These are phyloP conservation scores for Kluyveromyces siamensis DNA, from an alignment of 805 yeast genomes.

Conservation along the genomic window DNA sequence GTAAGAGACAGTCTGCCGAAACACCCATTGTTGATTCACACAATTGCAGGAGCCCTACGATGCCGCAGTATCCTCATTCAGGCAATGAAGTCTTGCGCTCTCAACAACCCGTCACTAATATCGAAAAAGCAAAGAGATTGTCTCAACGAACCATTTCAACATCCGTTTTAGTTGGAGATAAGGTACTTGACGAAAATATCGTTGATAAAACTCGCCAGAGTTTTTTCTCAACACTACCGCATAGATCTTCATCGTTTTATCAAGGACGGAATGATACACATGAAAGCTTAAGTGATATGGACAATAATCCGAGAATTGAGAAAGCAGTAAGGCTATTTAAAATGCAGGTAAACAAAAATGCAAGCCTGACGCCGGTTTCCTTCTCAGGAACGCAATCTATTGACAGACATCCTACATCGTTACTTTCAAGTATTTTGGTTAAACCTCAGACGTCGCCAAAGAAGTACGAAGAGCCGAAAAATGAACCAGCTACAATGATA, in stretches of 20 bases:
- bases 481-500: slow-evolving; percentile 1
- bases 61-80: background rate
- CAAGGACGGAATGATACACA: background rate
- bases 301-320: slow-evolving; percentile 18
- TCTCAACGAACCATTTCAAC: slow-evolving; percentile 6
- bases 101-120: background rate
- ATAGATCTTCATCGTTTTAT: background rate
- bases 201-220: slow-evolving; percentile 1
- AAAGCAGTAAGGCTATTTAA: slow-evolving; percentile 19
- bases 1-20: background rate
- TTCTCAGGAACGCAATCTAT: background rate
- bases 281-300: slow-evolving; percentile 5
- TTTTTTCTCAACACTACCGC: background rate
- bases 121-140: slow-evolving; percentile 2
- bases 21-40: background rate
- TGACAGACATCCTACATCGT: slow-evolving; percentile 3
- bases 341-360: slow-evolving; percentile 10
- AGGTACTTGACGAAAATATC: background rate
- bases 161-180: background rate
- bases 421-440: slow-evolving; percentile 6
- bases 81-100: background rate
- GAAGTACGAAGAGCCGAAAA: background rate
- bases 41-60: background rate
- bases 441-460: slow-evolving; percentile 2
- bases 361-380: slow-evolving; percentile 2